Conservation (phyloP, 345 rosid species). For the Bruguiera gymnorhiza region DNA sequence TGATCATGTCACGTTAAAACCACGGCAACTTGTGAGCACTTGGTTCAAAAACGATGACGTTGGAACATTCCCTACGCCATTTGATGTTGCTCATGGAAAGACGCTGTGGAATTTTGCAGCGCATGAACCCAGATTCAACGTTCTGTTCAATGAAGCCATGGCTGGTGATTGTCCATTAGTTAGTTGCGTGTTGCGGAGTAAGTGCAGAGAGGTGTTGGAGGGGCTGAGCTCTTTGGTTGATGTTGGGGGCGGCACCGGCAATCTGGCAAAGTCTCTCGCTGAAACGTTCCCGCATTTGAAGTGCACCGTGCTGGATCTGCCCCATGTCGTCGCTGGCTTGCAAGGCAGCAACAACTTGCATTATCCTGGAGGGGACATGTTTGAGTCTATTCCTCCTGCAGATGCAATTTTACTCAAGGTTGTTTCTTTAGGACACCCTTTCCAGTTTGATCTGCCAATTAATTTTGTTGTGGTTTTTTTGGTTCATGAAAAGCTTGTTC, state of each 20-base stretch:
- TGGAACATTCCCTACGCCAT: background rate
- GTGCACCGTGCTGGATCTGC: conserved; percentile 26
- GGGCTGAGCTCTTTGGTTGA: conserved; percentile 23
- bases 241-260: conserved; percentile 20
- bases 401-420: conserved; percentile 33
- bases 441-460: background rate
- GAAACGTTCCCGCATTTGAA: conserved; percentile 10
- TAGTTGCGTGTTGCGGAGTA: background rate
- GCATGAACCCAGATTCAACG: background rate
- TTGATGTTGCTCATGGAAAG: conserved; percentile 11
- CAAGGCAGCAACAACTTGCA: conserved; percentile 20
- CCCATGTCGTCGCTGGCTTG: conserved; percentile 21
- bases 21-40: conserved; percentile 22
- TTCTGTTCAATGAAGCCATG: conserved; percentile 23
- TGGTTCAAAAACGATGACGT: conserved; percentile 30
- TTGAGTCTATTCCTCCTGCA: conserved; percentile 29
- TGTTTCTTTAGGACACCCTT: background rate
- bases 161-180: conserved; percentile 25
- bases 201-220: conserved; percentile 16
- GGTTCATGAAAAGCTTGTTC: too few species aligned
- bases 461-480: background rate
- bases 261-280: conserved; percentile 10
- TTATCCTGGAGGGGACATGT: conserved; percentile 39
- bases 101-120: conserved; percentile 1
- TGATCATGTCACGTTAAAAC: conserved; percentile 8